These are phyloP conservation scores for Saccharomycopsis malanga DNA, from an alignment of 805 yeast species.

Conservation along the genomic window DNA sequence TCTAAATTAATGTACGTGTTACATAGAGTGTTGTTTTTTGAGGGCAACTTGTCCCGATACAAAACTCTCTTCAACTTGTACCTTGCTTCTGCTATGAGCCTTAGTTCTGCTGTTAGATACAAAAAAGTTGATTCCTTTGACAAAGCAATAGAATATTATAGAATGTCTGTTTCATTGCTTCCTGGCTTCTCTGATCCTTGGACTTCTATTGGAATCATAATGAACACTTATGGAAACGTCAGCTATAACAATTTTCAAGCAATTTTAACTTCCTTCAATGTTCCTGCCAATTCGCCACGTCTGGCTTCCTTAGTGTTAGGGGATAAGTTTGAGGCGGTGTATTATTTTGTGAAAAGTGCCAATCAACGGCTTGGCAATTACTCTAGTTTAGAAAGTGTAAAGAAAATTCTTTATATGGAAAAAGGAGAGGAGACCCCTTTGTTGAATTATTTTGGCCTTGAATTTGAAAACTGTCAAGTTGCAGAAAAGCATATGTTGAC, in stretches of 20 bases:
- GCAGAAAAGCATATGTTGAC: neutral
- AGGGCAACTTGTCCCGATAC: conserved; percentile 15
- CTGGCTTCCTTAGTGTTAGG: conserved; percentile 1
- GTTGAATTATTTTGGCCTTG: neutral
- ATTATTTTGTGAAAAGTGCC: conserved; percentile 7
- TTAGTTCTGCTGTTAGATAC: neutral
- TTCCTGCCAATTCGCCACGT: neutral
- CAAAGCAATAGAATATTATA: conserved; percentile 9
- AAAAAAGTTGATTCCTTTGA: conserved; percentile 6
- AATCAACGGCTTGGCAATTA: conserved; percentile 2
- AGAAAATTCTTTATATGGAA: neutral
- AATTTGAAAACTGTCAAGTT: neutral
- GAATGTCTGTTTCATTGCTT: neutral
- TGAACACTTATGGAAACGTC: conserved; percentile 13
- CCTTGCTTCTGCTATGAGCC: conserved; percentile 9
- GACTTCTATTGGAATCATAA: conserved; percentile 13
- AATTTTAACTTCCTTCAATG: conserved; percentile 8
- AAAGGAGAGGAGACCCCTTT: neutral
- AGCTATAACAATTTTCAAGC: neutral
- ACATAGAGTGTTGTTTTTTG: conserved; percentile 12
- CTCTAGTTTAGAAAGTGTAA: neutral
- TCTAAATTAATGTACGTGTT: conserved; percentile 5
- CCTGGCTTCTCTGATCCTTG: conserved; percentile 17
- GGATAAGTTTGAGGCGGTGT: conserved; percentile 18
- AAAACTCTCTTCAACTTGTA: conserved; percentile 9